Base-by-base conservation (phyloP, 1,284 basidiomycete genomes). In the Marasmius oreades region DNA sequence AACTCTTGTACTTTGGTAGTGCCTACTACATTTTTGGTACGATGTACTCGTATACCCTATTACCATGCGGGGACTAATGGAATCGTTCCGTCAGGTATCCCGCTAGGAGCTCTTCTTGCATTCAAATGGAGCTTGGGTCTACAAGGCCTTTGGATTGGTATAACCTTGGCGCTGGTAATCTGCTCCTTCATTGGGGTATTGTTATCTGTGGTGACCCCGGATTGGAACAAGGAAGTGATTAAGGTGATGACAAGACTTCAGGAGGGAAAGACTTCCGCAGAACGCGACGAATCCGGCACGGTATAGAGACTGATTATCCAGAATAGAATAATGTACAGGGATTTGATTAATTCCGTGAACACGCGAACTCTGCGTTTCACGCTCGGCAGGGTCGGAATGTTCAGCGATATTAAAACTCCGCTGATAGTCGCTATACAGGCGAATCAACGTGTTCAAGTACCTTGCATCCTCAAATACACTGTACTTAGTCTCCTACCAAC, bases 131-230 rank as follows among this genome's bases (percentile, higher is more conserved):
- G 70, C 34, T 70, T 76, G 69, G 67, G 65, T 4, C 71, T 84
- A 20, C 64, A 69, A 14, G 81, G 81, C 3, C 64, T 83, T 14
- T 83, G 81, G 81, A 67, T 77, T 56, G 82, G 82, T 48, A 66
- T 82, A 8, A 80, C 78, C 3, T 58, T 78, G 14, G 73, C 78
- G 8, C 71, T 81, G 55, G 61, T 75, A 20, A 78, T 74, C 64
- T 64, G 67, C 51, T 67, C 73, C 1, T 57, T 64, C 1, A 28
- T 74, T 2, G 75, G 75, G 14, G 67, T 71, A 3, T 73, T 70
- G 59, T 59, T 82, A 22, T 76, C 70, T 51, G 18, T 79, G 45
- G 62, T 59, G 37, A 76, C 78, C 22, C 58, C 58, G 12, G 70
- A 83, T 65, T 83, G 81, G 81, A 60, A 72, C 1, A 61, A 66